A percentile compares a stretch with the other conserved stretches of the same genome.
Evolutionary conservation across 148 eudicot species (phyloP).

Genomic region (Spergularia marina): DNA sequence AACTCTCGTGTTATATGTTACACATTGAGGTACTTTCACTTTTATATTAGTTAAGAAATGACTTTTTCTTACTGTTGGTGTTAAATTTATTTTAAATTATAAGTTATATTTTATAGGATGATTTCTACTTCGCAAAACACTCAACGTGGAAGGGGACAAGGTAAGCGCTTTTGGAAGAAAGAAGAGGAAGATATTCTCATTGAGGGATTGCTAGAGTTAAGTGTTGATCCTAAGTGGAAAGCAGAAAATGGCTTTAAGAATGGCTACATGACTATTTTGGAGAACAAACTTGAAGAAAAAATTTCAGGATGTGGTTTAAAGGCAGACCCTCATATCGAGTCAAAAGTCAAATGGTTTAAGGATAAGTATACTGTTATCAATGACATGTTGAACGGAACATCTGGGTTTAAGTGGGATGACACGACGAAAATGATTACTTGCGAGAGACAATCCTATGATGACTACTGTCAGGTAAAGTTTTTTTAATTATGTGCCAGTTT

Average conservation of each 20-base stretch:
- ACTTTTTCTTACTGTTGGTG: too few relatives aligned
- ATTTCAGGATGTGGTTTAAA: constrained; percentile 16
- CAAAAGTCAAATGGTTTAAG: constrained; percentile 18
- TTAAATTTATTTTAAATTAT: neutral
- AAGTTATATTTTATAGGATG: neutral
- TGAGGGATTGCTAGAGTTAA: neutral
- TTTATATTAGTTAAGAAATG: neutral
- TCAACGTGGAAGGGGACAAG: constrained; percentile 17
- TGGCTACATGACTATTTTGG: constrained; percentile 13
- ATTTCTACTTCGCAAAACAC: neutral
- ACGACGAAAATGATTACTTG: constrained; percentile 4
- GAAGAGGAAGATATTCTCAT: constrained; percentile 4
- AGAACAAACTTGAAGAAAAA: neutral
- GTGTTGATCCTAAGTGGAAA: neutral
- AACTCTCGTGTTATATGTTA: neutral
- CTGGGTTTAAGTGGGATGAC: constrained; percentile 11
- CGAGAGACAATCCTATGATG: constrained; percentile 13
- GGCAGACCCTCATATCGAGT: constrained; percentile 12
- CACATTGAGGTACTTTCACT: neutral
- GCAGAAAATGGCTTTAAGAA: constrained; percentile 6
- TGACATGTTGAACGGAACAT: neutral
- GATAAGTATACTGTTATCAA: neutral
- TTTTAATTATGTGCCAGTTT: too few relatives aligned
- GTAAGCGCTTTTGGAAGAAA: constrained; percentile 15
- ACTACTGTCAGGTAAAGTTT: constrained; percentile 9